Base-by-base conservation (phyloP, 345 rosid genomes). In the Ailanthus altissimus region DNA sequence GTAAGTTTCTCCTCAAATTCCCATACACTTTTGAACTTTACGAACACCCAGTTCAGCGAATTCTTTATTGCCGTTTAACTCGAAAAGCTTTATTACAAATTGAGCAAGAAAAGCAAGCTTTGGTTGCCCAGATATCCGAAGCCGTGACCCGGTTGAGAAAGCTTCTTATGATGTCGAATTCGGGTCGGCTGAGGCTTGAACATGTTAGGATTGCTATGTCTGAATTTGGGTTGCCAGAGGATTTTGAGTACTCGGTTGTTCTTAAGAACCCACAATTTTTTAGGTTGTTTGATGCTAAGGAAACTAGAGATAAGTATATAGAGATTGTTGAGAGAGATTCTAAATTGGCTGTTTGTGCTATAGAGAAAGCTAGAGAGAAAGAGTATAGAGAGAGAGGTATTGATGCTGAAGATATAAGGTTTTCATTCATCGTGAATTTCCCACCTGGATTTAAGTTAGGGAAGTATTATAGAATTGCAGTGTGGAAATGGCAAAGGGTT, bases 391-490 rank as follows among this genome's bases (percentile, higher is more conserved):
- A 91, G 49, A 93, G 86, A 76, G 97, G 99, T 16, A 79, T 82
- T 28, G 91, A 85, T 65, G 97, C 92, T n/a, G 98, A 92, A 80
- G 97, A 93, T 81, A 73, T 86, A 71, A 82, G 99, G 77, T 96
- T 96, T 79, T 89, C 97, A 0, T 96, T 96, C 81, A 23, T 92
- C 2, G 86, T 96, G 77, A 90, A 93, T 72, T 93, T 92, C 62
- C 97, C 98, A 2, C 97, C 99, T 0, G 97, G 98, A 7, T 96
- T 96, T 86, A 93, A 94, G 90, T 89, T 93, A 6, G 89, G 97
- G 0, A 96, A 96, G 86, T 93, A 92, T 73, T 96, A 89, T 59
- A 81, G 92, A 64, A 91, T 93, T 58, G 99, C 98, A 0, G 91
- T 96, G 28, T 96, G 99, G 98, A 93, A 93, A 82, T 93, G 98